Evolutionary conservation across 805 yeast genomes (phyloP).

Genomic region (Wickerhamomyces silvicola): DNA sequence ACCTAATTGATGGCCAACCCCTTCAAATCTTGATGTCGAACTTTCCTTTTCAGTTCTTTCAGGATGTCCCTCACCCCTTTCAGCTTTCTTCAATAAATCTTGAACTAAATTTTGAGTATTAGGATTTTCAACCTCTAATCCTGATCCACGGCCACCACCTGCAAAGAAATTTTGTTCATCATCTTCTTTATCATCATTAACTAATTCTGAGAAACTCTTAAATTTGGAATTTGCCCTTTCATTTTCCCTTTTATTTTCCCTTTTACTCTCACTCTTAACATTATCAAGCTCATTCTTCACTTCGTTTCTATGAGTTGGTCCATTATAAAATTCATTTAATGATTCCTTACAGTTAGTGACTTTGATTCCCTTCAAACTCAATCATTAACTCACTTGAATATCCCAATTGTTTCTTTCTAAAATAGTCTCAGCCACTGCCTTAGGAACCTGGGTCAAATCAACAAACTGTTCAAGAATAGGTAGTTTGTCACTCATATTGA

Average conservation of each 20-base stretch:
- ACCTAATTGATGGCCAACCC: constrained; percentile 37
- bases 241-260: background rate
- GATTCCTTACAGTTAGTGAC: constrained; percentile 19
- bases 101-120: constrained; percentile 39
- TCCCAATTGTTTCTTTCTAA: constrained; percentile 24
- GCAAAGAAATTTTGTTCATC: constrained; percentile 60
- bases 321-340: constrained; percentile 26
- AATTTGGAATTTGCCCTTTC: constrained; percentile 23
- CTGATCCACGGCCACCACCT: constrained; percentile 67
- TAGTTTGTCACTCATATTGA: too few species aligned
- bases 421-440: constrained; percentile 14
- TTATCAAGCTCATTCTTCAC: too few species aligned
- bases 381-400: constrained; percentile 8
- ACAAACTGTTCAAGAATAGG: constrained; percentile 13
- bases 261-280: background rate
- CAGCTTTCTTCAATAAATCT: constrained; percentile 62
- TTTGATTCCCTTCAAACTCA: background rate
- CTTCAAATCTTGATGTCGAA: constrained; percentile 28
- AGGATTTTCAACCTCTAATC: constrained; percentile 74
- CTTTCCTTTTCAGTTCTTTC: constrained; percentile 30
- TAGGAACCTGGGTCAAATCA: constrained; percentile 17
- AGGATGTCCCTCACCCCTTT: constrained; percentile 46
- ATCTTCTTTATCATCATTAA: constrained; percentile 37
- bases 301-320: constrained; percentile 14
- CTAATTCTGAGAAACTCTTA: constrained; percentile 33